Conservation (phyloP, 352 stramenopile genomes). For the Phytophthora europaea region DNA sequence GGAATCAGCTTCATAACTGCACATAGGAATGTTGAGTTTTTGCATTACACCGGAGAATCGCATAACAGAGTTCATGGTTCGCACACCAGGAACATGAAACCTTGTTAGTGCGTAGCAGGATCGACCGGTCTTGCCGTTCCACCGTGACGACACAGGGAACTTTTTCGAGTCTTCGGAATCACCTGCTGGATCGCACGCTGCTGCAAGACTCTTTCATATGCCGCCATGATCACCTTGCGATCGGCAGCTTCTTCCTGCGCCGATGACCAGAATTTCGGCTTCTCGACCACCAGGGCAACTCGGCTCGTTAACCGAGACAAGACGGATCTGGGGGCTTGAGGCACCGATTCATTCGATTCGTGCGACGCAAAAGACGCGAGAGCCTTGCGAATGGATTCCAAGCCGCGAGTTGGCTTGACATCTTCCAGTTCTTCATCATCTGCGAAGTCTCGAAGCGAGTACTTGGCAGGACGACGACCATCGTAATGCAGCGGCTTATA, state of each 20-base stretch:
- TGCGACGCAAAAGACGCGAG: slow-evolving; percentile 30
- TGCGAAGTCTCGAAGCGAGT: slow-evolving; percentile 33
- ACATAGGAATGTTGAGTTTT: no score
- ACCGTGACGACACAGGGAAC: neutral
- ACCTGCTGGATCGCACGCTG: slow-evolving; percentile 10
- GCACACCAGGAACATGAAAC: no score
- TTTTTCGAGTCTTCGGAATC: slow-evolving; percentile 14
- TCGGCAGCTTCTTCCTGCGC: slow-evolving; percentile 20
- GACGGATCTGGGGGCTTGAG: slow-evolving; percentile 12
- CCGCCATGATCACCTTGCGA: slow-evolving; percentile 27
- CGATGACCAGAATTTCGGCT: slow-evolving; percentile 41
- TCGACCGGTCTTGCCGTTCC: neutral
- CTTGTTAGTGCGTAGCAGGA: neutral
- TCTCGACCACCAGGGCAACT: slow-evolving; percentile 42
- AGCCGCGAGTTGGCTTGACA: slow-evolving; percentile 27
- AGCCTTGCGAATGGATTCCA: slow-evolving; percentile 35
- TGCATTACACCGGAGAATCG: no score
- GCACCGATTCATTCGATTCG: slow-evolving; percentile 17
- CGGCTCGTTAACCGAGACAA: slow-evolving; percentile 32
- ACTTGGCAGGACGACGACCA: slow-evolving; percentile 40
- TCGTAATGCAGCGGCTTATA: slow-evolving; percentile 50
- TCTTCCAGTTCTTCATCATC: slow-evolving; percentile 25
- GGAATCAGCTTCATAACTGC: no score
- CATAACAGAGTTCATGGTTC: no score
- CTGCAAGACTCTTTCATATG: slow-evolving; percentile 29